These are phyloP conservation scores for Pachysolen tannophilus DNA, from an alignment of 805 yeast genomes.

Conservation along the genomic window DNA sequence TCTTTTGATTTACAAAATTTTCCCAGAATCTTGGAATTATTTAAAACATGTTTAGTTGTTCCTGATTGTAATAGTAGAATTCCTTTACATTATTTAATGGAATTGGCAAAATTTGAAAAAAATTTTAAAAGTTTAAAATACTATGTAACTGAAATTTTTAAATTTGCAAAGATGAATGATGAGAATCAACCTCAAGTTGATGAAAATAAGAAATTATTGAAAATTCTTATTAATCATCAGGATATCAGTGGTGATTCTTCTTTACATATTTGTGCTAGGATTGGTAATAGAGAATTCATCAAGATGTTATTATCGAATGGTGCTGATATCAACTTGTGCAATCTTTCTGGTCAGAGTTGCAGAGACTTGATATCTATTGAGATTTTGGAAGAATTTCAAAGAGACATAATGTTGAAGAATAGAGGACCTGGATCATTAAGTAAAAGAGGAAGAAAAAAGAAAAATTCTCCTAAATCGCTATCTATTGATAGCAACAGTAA, in stretches of 20 bases:
- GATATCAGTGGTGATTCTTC: conserved; percentile 85
- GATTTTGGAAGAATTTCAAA: conserved; percentile 11
- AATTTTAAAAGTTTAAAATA: conserved; percentile 44
- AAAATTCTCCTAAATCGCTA: no score
- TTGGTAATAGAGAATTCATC: conserved; percentile 35
- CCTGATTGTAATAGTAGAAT: conserved; percentile 69
- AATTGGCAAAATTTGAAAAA: conserved; percentile 34
- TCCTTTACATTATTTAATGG: conserved; percentile 63
- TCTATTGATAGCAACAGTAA: no score
- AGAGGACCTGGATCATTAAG: no score
- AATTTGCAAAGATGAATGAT: conserved; percentile 19
- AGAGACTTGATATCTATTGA: conserved; percentile 10
- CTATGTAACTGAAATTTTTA: conserved; percentile 33
- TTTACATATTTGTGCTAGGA: conserved; percentile 64
- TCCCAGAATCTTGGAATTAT: conserved; percentile 45
- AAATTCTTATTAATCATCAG: conserved; percentile 61
- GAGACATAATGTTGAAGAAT: no score
- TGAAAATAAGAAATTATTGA: conserved; percentile 35
- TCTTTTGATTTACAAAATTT: conserved; percentile 60
- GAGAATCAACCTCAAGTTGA: conserved; percentile 12
- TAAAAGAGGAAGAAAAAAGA: no score
- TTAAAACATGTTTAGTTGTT: conserved; percentile 59
- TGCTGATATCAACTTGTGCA: conserved; percentile 26
- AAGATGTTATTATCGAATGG: conserved; percentile 36
- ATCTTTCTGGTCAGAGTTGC: conserved; percentile 12